Percentiles rank a stretch among this genome's conserved stretches.
phyloP scores from a whole-genome alignment of 1,139 yeast species.

The Candida pseudocylindracea region DNA sequence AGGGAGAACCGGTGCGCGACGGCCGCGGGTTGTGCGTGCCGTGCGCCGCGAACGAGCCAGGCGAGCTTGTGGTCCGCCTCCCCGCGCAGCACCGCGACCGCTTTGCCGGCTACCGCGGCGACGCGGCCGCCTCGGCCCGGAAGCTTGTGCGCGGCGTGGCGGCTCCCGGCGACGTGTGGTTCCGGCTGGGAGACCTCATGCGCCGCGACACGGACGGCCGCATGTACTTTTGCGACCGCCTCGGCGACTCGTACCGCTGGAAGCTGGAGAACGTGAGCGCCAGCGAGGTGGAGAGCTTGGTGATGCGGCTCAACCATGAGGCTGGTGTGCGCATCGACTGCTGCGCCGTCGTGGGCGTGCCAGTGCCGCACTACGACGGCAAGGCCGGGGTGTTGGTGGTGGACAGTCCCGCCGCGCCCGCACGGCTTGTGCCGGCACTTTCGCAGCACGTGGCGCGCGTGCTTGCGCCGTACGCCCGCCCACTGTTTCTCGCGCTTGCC shows the following conservation, averaged over 20 bases:
- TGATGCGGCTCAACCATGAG: slow-evolving; percentile 2
- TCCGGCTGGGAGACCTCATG: slow-evolving; percentile 72
- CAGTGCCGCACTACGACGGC: slow-evolving; percentile 79
- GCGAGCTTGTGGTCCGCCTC: slow-evolving; percentile 68
- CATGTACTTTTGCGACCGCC: slow-evolving; percentile 71
- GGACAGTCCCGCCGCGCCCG: slow-evolving; percentile 12
- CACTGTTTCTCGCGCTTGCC: slow-evolving; percentile 50
- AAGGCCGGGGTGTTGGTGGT: slow-evolving; percentile 82
- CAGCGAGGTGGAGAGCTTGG: slow-evolving; percentile 5
- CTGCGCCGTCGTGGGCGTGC: slow-evolving; percentile 76
- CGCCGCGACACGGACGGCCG: slow-evolving; percentile 46
- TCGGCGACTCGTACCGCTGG: slow-evolving; percentile 96
- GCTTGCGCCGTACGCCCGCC: slow-evolving; percentile 78
- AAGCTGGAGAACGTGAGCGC: slow-evolving; percentile 24
- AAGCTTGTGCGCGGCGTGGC: slow-evolving; percentile 58
- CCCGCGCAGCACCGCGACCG: slow-evolving; percentile 44
- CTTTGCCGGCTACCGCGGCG: slow-evolving; percentile 81
- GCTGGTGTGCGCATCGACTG: slow-evolving; percentile 10
- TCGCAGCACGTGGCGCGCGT: slow-evolving; percentile 15
- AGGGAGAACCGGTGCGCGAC: slow-evolving; percentile 57
- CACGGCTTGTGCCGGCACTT: slow-evolving; percentile 11
- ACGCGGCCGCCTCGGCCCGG: slow-evolving; percentile 54
- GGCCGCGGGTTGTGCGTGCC: slow-evolving; percentile 34
- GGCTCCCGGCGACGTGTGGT: slow-evolving; percentile 79
- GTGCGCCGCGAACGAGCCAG: slow-evolving; percentile 39